phyloP scores from a whole-genome alignment of 495 filamentous ascomycete genomes.

The Achaetomiella virescens region DNA sequence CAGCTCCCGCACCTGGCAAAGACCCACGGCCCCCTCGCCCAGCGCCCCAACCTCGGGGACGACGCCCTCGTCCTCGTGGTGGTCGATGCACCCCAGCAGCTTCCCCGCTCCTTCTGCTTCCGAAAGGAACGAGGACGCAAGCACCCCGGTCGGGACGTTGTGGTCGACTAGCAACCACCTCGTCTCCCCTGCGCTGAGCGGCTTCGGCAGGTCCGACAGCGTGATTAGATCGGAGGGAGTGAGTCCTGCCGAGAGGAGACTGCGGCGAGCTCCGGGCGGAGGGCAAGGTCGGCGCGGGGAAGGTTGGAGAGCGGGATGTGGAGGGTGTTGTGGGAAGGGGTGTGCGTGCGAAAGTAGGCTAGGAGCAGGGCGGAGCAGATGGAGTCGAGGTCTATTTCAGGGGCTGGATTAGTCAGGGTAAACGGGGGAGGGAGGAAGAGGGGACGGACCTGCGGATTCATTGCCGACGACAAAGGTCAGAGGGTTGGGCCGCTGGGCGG shows the following conservation, averaged over 20 bases:
- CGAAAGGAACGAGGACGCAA: constrained; percentile 41
- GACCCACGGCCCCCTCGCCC: constrained; percentile 47
- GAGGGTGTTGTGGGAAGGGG: constrained; percentile 39
- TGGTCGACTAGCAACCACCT: constrained; percentile 80
- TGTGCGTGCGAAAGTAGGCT: constrained; percentile 66
- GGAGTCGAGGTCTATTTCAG: constrained; percentile 81
- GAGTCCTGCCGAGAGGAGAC: constrained; percentile 43
- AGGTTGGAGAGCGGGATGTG: constrained; percentile 81
- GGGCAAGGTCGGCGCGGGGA: constrained; percentile 55
- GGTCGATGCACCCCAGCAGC: constrained; percentile 77
- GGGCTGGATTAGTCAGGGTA: constrained; percentile 9
- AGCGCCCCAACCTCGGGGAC: constrained; percentile 41
- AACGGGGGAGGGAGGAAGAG: background rate
- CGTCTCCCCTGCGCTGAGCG: constrained; percentile 33
- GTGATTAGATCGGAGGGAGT: constrained; percentile 43
- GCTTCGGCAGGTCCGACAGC: constrained; percentile 41
- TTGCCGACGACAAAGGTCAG: constrained; percentile 66
- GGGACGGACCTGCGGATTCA: constrained; percentile 58
- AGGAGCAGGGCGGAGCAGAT: constrained; percentile 78
- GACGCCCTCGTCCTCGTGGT: constrained; percentile 75
- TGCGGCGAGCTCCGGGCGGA: constrained; percentile 75
- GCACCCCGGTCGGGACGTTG: constrained; percentile 62
- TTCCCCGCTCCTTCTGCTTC: no score
- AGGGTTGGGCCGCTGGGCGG: constrained; percentile 31
- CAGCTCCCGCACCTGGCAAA: constrained; percentile 74